Evolutionary conservation across 1,139 yeast species (phyloP).

Genomic region (Debaryomyces coudertii): DNA sequence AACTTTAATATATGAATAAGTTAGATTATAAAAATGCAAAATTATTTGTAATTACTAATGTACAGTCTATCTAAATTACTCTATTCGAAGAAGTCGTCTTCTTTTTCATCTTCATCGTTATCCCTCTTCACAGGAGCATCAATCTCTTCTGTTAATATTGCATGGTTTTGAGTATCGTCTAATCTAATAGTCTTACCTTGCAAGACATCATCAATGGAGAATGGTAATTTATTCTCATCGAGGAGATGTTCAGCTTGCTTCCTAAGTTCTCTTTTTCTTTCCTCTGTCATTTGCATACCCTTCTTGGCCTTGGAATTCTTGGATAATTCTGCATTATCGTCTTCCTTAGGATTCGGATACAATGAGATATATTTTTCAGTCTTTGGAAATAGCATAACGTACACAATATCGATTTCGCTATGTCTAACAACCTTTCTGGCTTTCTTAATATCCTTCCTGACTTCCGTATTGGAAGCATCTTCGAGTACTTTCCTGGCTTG

Average conservation of each 20-base stretch:
- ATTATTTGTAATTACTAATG: constrained; percentile 13
- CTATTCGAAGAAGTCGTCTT: constrained; percentile 51
- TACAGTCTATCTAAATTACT: constrained; percentile 14
- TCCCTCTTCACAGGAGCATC: constrained; percentile 42
- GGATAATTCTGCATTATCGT: constrained; percentile 28
- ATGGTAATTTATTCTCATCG: constrained; percentile 55
- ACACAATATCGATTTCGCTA: constrained; percentile 73
- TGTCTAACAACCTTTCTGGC: constrained; percentile 56
- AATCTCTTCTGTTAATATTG: constrained; percentile 31
- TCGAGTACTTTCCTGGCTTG: constrained; percentile 57
- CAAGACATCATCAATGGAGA: constrained; percentile 60
- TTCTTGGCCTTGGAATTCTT: constrained; percentile 44
- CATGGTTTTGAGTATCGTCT: constrained; percentile 19
- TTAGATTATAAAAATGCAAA: constrained; percentile 7
- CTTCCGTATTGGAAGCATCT: constrained; percentile 41
- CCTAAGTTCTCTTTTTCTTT: constrained; percentile 51
- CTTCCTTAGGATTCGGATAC: constrained; percentile 52
- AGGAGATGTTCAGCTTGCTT: constrained; percentile 54
- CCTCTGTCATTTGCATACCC: constrained; percentile 53
- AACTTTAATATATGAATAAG: neutral
- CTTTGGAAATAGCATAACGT: constrained; percentile 77
- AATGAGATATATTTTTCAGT: constrained; percentile 80
- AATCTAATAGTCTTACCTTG: constrained; percentile 45
- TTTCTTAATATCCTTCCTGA: constrained; percentile 56
- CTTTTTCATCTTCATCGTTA: constrained; percentile 28